Evolutionary conservation across 257 asterid genomes (phyloP), one percentile per base, ranked within the genome.

Genomic region (Schizonepeta tenuifolia): DNA sequence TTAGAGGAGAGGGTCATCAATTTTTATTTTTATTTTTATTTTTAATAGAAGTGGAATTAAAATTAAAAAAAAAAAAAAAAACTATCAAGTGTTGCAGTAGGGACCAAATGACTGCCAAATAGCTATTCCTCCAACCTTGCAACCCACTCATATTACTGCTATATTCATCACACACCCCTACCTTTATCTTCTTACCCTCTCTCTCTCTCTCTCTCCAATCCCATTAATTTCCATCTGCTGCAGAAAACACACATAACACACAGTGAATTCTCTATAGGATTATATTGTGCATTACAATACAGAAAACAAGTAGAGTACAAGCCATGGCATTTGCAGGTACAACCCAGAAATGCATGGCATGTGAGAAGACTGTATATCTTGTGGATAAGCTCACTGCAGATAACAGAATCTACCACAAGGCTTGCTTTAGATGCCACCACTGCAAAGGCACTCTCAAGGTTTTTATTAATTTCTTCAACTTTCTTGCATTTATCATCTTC

Each of bases 291-390:
- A 73, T 26, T 47, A 58, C 15, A 13, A 0, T 4, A 44, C n/a
- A 15, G 21, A 3, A 51, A 14, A 1, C 2, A 1, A 36, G 9
- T 8, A 49, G 24, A 18, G 57, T 18, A 57, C 1, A 58, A 28
- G 40, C 79, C 78, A 91, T 91, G 98, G 95, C 98, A 43, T 94
- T 91, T 86, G 97, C 97, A 79, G 98, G 98, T 73, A 91, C 98
- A 65, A 89, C 97, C 35, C 98, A 94, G 82, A 94, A 94, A 77
- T 94, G 98, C 84, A 94, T 88, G 95, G 97, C 97, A 3, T 94
- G 98, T 64, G 93, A 86, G 24, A 89, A 88, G 82, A 94, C 98
- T 55, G 98, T 94, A 1, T 94, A 94, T 80, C 82, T 94, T 51
- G 98, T 94, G 54, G 98, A 91, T 73, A 89, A 88, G 83, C 69